Conservation (phyloP, 768 basidiomycete species). For the Naganishia friedmannii region DNA sequence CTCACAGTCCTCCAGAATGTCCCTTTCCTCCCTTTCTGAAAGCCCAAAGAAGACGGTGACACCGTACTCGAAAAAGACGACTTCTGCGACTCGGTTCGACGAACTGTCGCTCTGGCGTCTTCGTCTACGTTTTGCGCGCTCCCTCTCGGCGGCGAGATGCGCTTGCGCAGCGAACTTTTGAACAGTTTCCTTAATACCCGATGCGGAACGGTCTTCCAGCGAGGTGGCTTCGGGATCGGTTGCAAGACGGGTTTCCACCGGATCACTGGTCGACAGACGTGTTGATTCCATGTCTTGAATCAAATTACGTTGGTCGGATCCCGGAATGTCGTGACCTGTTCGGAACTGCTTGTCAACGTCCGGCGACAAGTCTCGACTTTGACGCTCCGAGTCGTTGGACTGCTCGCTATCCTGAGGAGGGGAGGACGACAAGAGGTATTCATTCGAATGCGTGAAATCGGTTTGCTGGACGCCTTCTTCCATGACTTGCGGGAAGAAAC, state of each 20-base stretch:
- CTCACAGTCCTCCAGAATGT: conserved; percentile 78
- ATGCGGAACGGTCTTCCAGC: conserved; percentile 1
- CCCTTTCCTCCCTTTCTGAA: conserved; percentile 70
- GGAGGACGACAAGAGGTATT: conserved; percentile 59
- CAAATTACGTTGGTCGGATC: neutral
- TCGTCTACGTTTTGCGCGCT: conserved; percentile 7
- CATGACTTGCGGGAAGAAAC: conserved; percentile 62
- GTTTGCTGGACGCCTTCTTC: conserved; percentile 25
- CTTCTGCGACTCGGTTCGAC: conserved; percentile 49
- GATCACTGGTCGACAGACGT: conserved; percentile 12
- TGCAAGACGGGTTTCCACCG: conserved; percentile 13
- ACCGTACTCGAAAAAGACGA: conserved; percentile 63
- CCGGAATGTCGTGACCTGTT: conserved; percentile 12
- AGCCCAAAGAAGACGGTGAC: conserved; percentile 91
- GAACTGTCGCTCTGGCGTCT: conserved; percentile 7
- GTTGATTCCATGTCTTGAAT: neutral
- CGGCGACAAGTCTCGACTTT: neutral
- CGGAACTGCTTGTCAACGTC: conserved; percentile 10
- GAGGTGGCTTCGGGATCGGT: neutral
- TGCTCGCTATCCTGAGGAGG: conserved; percentile 27
- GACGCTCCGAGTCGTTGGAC: neutral
- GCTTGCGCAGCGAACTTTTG: conserved; percentile 54
- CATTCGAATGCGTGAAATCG: conserved; percentile 55
- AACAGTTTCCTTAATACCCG: neutral
- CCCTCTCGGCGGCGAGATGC: conserved; percentile 58